Evolutionary conservation across 176 grass and related monocot species (phyloP).

Genomic region (Avena insularis): DNA sequence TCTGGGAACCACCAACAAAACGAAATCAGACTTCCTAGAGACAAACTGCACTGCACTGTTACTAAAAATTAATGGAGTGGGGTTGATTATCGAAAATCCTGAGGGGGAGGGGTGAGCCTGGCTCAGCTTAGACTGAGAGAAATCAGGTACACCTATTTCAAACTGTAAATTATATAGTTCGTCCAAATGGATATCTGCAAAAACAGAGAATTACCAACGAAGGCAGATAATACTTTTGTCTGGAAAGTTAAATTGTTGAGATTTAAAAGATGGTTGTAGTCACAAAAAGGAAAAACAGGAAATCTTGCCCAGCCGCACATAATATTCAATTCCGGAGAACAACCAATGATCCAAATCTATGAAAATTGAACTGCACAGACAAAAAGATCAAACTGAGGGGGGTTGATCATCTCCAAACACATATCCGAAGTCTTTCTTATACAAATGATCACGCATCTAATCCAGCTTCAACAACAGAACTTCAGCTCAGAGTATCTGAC

Average conservation of each 20-base stretch:
- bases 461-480: neutral
- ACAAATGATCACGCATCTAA: neutral
- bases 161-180: neutral
- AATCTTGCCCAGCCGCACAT: neutral
- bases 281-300: neutral
- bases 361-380: neutral
- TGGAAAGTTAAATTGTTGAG: neutral
- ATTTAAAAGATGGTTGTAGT: neutral
- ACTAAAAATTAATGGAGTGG: neutral
- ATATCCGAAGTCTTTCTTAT: neutral
- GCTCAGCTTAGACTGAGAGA: neutral
- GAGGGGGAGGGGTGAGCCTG: neutral
- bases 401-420: neutral
- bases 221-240: neutral
- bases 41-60: neutral
- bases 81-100: neutral
- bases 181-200: neutral
- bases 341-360: neutral
- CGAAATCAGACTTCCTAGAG: neutral
- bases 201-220: neutral
- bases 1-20: neutral
- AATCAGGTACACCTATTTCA: neutral
- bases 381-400: neutral
- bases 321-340: neutral
- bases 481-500: neutral